These are phyloP conservation scores for Lycium barbarum DNA, from an alignment of 257 asterid genomes.

Conservation along the genomic window DNA sequence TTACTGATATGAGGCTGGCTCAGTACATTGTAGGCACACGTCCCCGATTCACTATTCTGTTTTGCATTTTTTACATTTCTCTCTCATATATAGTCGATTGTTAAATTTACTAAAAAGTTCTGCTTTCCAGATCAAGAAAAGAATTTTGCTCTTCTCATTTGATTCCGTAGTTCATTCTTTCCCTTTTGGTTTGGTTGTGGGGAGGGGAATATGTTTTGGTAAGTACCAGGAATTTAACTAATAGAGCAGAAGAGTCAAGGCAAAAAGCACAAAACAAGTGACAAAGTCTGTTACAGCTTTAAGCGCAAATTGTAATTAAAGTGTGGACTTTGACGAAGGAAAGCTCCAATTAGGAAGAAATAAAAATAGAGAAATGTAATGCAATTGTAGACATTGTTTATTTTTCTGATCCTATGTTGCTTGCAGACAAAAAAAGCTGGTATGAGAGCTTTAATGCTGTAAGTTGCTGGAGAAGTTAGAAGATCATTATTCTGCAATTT, in stretches of 20 bases:
- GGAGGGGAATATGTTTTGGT: neutral
- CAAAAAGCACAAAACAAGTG: too few species aligned
- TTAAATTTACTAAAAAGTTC: neutral
- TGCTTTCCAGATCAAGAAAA: neutral
- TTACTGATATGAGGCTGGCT: too few species aligned
- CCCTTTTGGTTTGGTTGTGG: neutral
- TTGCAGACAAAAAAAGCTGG: neutral
- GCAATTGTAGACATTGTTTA: too few species aligned
- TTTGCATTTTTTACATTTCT: neutral
- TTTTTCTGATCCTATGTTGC: neutral
- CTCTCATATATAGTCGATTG: neutral
- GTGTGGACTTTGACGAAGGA: too few species aligned
- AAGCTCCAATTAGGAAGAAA: too few species aligned
- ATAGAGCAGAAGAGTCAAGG: too few species aligned
- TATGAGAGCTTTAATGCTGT: neutral
- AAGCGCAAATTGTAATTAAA: too few species aligned
- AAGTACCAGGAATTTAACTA: too few species aligned
- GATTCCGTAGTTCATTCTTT: neutral
- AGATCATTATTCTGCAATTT: neutral
- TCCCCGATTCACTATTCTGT: neutral
- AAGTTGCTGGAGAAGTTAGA: neutral
- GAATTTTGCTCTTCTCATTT: neutral
- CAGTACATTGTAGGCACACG: neutral
- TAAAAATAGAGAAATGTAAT: too few species aligned
- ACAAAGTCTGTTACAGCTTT: too few species aligned